Percentiles rank a stretch among this genome's conserved stretches.
Evolutionary conservation across 306 rosid genomes (phyloP).

Genomic region (Quercus suber): DNA sequence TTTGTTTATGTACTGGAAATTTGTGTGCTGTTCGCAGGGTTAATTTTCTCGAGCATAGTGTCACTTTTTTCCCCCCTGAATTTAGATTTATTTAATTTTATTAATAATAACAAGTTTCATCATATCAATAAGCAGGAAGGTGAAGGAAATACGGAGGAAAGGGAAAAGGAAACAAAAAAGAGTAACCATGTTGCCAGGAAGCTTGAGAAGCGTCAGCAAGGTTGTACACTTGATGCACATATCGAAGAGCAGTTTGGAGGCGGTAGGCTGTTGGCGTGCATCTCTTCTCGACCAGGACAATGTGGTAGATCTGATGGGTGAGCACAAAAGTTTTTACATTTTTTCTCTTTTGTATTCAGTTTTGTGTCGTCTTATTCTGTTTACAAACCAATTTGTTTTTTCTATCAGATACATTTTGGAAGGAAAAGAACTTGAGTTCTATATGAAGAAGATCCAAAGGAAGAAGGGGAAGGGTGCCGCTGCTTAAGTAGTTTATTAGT

Average conservation of each 20-base stretch:
- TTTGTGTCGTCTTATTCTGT: background rate
- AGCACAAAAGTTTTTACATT: background rate
- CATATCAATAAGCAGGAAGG: constrained; percentile 27
- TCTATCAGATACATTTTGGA: constrained; percentile 59
- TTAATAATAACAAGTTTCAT: background rate
- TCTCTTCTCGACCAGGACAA: constrained; percentile 47
- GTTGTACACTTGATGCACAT: constrained; percentile 27
- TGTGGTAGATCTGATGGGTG: constrained; percentile 50
- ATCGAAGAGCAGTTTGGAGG: constrained; percentile 43
- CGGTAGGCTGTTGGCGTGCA: constrained; percentile 42
- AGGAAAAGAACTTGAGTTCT: constrained; percentile 74
- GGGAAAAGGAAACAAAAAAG: constrained; percentile 34
- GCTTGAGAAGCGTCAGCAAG: constrained; percentile 42
- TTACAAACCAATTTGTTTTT: no score
- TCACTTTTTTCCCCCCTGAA: background rate
- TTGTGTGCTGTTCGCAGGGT: background rate
- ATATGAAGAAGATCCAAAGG: constrained; percentile 68
- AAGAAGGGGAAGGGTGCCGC: constrained; percentile 63
- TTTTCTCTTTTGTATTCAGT: background rate
- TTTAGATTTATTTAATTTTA: background rate
- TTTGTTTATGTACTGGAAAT: background rate
- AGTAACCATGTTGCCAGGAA: constrained; percentile 38
- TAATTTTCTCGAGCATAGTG: background rate
- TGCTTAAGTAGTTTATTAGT: constrained; percentile 25
- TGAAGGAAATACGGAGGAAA: constrained; percentile 34